Conservation (phyloP, 495 filamentous ascomycete species). For the Bacidia gigantensis region DNA sequence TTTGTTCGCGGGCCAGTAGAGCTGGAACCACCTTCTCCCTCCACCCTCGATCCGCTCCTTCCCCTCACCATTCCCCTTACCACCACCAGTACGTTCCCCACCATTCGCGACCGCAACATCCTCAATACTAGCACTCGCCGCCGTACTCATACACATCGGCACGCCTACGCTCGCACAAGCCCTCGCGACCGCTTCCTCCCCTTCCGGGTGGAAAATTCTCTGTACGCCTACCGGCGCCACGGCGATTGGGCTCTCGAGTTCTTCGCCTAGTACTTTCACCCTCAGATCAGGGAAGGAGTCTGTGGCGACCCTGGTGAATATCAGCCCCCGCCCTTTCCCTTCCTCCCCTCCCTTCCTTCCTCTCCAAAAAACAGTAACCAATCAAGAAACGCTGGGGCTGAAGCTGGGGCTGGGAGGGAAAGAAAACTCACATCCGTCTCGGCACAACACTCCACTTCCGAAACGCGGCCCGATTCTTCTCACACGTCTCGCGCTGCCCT, state of each 20-base stretch:
- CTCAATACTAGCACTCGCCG: slow-evolving; percentile 27
- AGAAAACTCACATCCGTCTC: too few species aligned
- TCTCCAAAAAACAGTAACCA: too few species aligned
- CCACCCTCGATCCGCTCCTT: slow-evolving; percentile 11
- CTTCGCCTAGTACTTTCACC: neutral
- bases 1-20: slow-evolving; percentile 46
- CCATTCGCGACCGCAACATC: slow-evolving; percentile 28
- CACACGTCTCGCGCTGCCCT: slow-evolving; percentile 50
- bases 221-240: slow-evolving; percentile 50
- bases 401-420: too few species aligned
- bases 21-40: slow-evolving; percentile 42
- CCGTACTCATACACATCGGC: slow-evolving; percentile 41
- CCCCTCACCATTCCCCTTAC: too few species aligned
- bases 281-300: neutral
- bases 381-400: too few species aligned
- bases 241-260: slow-evolving; percentile 28
- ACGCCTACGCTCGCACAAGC: slow-evolving; percentile 39
- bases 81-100: too few species aligned
- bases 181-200: slow-evolving; percentile 38
- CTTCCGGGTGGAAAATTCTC: slow-evolving; percentile 40
- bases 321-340: too few species aligned
- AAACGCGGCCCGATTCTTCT: slow-evolving; percentile 50
- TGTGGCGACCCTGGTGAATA: neutral
- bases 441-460: slow-evolving; percentile 43
- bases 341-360: too few species aligned